Percentiles rank a stretch among this genome's conserved stretches.
These are phyloP conservation scores for Rhodosporidiobolus odoratus DNA, from an alignment of 768 basidiomycete genomes.

Conservation along the genomic window DNA sequence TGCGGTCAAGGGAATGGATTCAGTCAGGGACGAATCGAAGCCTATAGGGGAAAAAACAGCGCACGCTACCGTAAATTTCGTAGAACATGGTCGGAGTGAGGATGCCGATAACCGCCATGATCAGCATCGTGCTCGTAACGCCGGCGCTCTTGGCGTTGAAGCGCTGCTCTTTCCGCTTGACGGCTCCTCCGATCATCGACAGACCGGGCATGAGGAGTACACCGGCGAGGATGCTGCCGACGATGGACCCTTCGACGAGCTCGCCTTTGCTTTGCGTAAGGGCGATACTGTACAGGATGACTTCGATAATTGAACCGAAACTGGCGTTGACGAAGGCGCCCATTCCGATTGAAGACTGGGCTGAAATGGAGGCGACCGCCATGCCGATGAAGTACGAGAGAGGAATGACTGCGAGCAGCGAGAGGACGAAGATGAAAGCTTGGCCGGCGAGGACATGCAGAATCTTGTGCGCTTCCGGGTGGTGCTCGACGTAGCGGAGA, in stretches of 20 bases:
- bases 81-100: slow-evolving; percentile 94
- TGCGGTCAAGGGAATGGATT: slow-evolving; percentile 43
- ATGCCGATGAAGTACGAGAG: slow-evolving; percentile 99
- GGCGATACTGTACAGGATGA: slow-evolving; percentile 84
- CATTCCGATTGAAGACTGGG: slow-evolving; percentile 97
- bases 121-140: slow-evolving; percentile 98
- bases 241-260: slow-evolving; percentile 93
- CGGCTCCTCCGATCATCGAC: slow-evolving; percentile 87
- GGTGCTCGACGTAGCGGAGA: slow-evolving; percentile 62
- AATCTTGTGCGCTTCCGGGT: slow-evolving; percentile 47
- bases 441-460: slow-evolving; percentile 65
- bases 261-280: slow-evolving; percentile 84
- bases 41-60: slow-evolving; percentile 44
- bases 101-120: slow-evolving; percentile 98
- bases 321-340: slow-evolving; percentile 99
- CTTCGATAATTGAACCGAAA: slow-evolving; percentile 97
- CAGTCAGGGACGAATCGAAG: slow-evolving; percentile 12
- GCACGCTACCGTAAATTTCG: slow-evolving; percentile 91
- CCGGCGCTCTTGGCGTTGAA: slow-evolving; percentile 99
- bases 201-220: slow-evolving; percentile 94
- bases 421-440: slow-evolving; percentile 72
- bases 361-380: slow-evolving; percentile 98
- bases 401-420: slow-evolving; percentile 86
- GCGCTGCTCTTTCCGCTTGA: slow-evolving; percentile 86
- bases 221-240: slow-evolving; percentile 89